A percentile compares a stretch with the other conserved stretches of the same genome.
phyloP scores from a whole-genome alignment of 2,329 filamentous ascomycete genomes.

The Epicoccum sorghinum region DNA sequence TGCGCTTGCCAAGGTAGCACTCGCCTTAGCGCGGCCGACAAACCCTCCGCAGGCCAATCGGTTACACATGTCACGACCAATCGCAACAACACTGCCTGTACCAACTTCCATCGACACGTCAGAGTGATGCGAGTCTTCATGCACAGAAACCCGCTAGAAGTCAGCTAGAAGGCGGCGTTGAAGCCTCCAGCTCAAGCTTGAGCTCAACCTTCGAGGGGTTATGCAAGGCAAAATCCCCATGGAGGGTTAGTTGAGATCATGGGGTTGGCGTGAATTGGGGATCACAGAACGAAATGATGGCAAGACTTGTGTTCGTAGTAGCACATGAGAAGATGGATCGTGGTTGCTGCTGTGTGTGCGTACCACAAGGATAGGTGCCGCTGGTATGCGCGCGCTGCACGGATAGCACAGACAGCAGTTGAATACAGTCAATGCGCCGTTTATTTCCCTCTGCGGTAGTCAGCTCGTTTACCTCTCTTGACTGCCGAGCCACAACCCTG shows the following conservation, averaged over 20 bases:
- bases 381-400: neutral
- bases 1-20: conserved; percentile 6
- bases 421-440: neutral
- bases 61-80: conserved; percentile 5
- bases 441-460: conserved; percentile 2
- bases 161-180: conserved; percentile 11
- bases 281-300: neutral
- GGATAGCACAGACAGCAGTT: neutral
- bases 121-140: conserved; percentile 2
- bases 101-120: conserved; percentile 6
- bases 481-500: neutral
- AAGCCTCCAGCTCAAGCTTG: conserved; percentile 8
- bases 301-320: neutral
- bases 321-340: neutral
- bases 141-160: conserved; percentile 16
- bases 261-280: neutral
- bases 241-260: neutral
- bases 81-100: neutral
- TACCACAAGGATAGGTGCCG: neutral
- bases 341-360: neutral
- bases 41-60: conserved; percentile 12
- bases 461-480: neutral
- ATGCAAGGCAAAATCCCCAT: neutral
- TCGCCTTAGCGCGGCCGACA: conserved; percentile 17
- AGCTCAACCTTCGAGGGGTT: neutral